phyloP scores from a whole-genome alignment of 805 yeast genomes.

The Metschnikowia lunata region DNA sequence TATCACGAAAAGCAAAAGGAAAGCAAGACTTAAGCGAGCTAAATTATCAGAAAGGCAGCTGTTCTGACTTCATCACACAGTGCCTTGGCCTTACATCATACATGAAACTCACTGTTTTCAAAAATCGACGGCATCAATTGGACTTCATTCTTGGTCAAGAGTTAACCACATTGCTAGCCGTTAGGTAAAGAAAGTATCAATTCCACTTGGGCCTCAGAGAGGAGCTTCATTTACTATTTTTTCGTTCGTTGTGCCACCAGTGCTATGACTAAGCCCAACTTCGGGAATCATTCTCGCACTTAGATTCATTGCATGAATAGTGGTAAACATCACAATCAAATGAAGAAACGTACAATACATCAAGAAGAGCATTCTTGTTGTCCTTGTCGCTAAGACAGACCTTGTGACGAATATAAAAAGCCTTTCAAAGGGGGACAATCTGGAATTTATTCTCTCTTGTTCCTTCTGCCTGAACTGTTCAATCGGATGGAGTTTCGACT shows the following conservation, averaged over 20 bases:
- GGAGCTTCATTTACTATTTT: too few species aligned
- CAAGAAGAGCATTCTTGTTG: slow-evolving; percentile 68
- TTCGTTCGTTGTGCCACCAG: slow-evolving; percentile 33
- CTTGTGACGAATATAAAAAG: slow-evolving; percentile 69
- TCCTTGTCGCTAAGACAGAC: slow-evolving; percentile 67
- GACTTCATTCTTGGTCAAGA: too few species aligned
- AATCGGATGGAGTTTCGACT: slow-evolving; percentile 75
- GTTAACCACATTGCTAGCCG: too few species aligned
- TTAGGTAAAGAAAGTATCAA: too few species aligned
- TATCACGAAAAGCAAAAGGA: too few species aligned
- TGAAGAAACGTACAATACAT: slow-evolving; percentile 74
- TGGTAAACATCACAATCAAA: slow-evolving; percentile 61
- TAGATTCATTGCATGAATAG: slow-evolving; percentile 49
- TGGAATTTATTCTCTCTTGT: slow-evolving; percentile 66
- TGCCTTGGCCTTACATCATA: too few species aligned
- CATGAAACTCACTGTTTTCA: too few species aligned
- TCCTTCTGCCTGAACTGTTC: slow-evolving; percentile 77
- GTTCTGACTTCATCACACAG: too few species aligned
- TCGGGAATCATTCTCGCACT: slow-evolving; percentile 45
- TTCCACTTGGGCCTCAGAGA: too few species aligned
- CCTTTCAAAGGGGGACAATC: slow-evolving; percentile 73
- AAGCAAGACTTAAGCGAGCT: too few species aligned
- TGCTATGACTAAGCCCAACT: slow-evolving; percentile 36
- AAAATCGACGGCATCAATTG: too few species aligned
- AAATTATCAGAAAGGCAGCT: too few species aligned